Percentiles rank a stretch among this genome's conserved stretches.
Evolutionary conservation across 495 filamentous ascomycete genomes (phyloP).

Genomic region (Aspergillus conjunctus): DNA sequence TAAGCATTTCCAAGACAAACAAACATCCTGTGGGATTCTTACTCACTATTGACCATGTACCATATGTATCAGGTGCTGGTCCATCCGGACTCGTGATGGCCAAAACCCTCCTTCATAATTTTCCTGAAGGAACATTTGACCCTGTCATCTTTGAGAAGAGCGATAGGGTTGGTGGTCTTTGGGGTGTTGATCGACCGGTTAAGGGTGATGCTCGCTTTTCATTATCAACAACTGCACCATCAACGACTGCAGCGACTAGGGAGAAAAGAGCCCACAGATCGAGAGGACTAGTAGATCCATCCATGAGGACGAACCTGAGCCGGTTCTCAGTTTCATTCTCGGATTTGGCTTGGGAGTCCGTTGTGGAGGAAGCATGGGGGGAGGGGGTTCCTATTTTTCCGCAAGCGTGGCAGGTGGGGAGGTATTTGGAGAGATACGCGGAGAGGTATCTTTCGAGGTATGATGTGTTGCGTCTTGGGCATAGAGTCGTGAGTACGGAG

Average conservation of each 20-base stretch:
- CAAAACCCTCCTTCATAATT: conserved; percentile 71
- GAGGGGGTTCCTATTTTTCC: conserved; percentile 63
- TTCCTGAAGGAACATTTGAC: conserved; percentile 56
- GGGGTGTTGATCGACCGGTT: conserved; percentile 41
- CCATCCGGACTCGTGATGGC: conserved; percentile 81
- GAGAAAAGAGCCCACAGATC: neutral
- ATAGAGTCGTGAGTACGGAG: conserved; percentile 52
- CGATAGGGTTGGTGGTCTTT: conserved; percentile 71
- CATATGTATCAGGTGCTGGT: conserved; percentile 61
- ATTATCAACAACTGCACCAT: neutral
- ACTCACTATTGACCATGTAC: neutral
- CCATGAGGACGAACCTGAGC: conserved; percentile 79
- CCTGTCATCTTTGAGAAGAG: conserved; percentile 73
- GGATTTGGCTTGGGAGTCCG: conserved; percentile 69
- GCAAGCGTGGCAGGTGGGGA: conserved; percentile 72
- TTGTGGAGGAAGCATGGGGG: conserved; percentile 25
- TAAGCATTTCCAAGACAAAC: conserved; percentile 23
- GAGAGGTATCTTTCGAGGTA: conserved; percentile 54
- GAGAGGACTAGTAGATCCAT: conserved; percentile 56
- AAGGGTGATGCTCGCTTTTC: neutral
- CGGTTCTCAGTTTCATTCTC: conserved; percentile 78
- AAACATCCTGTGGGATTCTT: conserved; percentile 3
- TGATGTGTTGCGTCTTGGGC: conserved; percentile 52
- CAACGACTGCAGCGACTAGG: neutral
- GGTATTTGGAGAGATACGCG: conserved; percentile 67